Percentiles rank a stretch among this genome's conserved stretches.
Evolutionary conservation across 352 stramenopile species (phyloP).

Genomic region (Globisporangium carolinianum): DNA sequence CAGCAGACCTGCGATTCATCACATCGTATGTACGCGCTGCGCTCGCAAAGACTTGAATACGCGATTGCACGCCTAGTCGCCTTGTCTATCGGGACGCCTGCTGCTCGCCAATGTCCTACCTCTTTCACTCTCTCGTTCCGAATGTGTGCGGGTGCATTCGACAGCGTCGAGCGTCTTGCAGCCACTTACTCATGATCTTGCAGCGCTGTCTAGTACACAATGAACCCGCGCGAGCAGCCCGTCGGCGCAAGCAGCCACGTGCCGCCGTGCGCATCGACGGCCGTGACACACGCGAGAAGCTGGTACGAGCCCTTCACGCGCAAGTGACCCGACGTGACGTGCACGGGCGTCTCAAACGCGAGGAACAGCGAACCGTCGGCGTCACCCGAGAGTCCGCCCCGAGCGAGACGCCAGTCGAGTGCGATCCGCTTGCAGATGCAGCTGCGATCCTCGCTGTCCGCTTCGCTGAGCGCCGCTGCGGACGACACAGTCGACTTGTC

Average conservation of each 20-base stretch:
- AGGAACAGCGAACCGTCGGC: conserved; percentile 18
- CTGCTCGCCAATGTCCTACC: no score
- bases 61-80: no score
- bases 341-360: conserved; percentile 33
- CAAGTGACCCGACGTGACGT: conserved; percentile 27
- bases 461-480: conserved; percentile 10
- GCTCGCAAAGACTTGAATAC: no score
- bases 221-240: conserved; percentile 17
- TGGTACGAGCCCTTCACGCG: conserved; percentile 37
- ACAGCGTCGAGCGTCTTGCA: no score
- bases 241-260: conserved; percentile 14
- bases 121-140: no score
- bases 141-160: no score
- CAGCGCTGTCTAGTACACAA: conserved; percentile 9
- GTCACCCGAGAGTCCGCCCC: background rate
- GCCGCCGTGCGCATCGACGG: conserved; percentile 15
- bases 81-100: no score
- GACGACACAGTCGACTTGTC: conserved; percentile 14
- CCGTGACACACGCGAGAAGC: conserved; percentile 26
- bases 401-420: background rate
- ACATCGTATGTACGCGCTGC: no score
- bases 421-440: background rate
- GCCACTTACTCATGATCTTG: no score
- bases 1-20: no score
- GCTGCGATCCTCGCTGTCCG: background rate